A percentile compares a stretch with the other conserved stretches of the same genome.
Evolutionary conservation across 495 filamentous ascomycete genomes (phyloP).

Genomic region (Aspergillus carlsbadensis): DNA sequence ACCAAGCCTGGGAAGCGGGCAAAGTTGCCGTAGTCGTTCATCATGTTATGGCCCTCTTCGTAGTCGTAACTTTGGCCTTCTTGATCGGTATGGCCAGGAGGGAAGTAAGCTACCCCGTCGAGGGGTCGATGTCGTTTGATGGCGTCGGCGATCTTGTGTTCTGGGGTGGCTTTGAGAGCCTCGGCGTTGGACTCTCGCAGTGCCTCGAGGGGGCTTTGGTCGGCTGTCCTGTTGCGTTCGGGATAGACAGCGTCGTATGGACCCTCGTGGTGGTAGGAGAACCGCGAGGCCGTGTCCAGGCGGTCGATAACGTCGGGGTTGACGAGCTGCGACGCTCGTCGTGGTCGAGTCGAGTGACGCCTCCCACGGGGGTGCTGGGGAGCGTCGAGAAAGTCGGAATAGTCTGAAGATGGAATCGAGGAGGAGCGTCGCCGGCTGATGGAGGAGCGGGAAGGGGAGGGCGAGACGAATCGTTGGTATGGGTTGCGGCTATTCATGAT

Average conservation of each 20-base stretch:
- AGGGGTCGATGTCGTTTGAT: slow-evolving; percentile 75
- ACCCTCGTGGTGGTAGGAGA: slow-evolving; percentile 83
- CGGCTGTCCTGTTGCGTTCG: slow-evolving; percentile 64
- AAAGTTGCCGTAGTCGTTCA: slow-evolving; percentile 60
- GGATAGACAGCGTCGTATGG: slow-evolving; percentile 84
- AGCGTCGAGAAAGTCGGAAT: slow-evolving; percentile 30
- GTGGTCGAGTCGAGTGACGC: slow-evolving; percentile 24
- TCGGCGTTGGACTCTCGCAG: slow-evolving; percentile 70
- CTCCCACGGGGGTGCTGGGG: slow-evolving; percentile 18
- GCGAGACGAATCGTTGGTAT: slow-evolving; percentile 36
- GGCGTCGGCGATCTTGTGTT: slow-evolving; percentile 73
- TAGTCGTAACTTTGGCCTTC: slow-evolving; percentile 73
- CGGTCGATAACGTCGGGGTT: slow-evolving; percentile 78
- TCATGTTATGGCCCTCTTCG: slow-evolving; percentile 81
- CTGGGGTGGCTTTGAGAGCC: slow-evolving; percentile 79
- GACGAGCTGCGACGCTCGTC: slow-evolving; percentile 59
- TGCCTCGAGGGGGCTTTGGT: slow-evolving; percentile 71
- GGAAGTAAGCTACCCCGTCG: slow-evolving; percentile 75
- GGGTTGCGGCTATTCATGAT: slow-evolving; percentile 37
- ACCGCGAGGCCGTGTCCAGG: slow-evolving; percentile 62
- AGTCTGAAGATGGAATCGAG: slow-evolving; percentile 32
- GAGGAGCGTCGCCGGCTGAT: slow-evolving; percentile 28
- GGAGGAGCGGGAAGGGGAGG: slow-evolving; percentile 25
- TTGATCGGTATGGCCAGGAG: slow-evolving; percentile 66
- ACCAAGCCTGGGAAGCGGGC: slow-evolving; percentile 37